Evolutionary conservation across 2,329 filamentous ascomycete species (phyloP).

Genomic region (Alternaria brassicae): DNA sequence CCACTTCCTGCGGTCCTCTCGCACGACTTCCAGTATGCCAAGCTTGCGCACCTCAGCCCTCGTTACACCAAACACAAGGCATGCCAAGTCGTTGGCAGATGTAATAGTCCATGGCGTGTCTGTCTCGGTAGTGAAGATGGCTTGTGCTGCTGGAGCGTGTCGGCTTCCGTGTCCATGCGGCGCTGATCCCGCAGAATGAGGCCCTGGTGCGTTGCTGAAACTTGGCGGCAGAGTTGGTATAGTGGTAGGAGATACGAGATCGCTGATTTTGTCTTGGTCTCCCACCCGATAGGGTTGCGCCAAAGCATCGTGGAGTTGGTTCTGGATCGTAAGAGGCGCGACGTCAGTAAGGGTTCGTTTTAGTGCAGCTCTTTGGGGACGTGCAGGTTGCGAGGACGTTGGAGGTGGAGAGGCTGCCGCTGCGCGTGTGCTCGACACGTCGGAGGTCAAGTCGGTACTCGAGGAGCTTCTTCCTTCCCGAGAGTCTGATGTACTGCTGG

Average conservation of each 20-base stretch:
- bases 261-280: slow-evolving; percentile 51
- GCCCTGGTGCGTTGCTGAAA: slow-evolving; percentile 43
- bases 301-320: slow-evolving; percentile 83
- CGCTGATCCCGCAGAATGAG: slow-evolving; percentile 50
- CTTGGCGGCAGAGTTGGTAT: slow-evolving; percentile 48
- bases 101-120: slow-evolving; percentile 94
- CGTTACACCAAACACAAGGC: slow-evolving; percentile 98
- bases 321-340: slow-evolving; percentile 74
- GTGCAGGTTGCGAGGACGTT: slow-evolving; percentile 30
- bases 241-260: slow-evolving; percentile 57
- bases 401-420: slow-evolving; percentile 30
- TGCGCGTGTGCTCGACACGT: slow-evolving; percentile 29
- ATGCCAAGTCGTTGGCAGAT: slow-evolving; percentile 94
- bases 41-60: slow-evolving; percentile 92
- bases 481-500: slow-evolving; percentile 19
- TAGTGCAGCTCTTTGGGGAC: slow-evolving; percentile 65
- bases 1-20: slow-evolving; percentile 87
- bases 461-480: slow-evolving; percentile 25
- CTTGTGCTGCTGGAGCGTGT: slow-evolving; percentile 90
- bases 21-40: slow-evolving; percentile 93
- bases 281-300: slow-evolving; percentile 79
- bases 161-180: slow-evolving; percentile 87
- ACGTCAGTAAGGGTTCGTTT: slow-evolving; percentile 91
- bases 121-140: slow-evolving; percentile 95
- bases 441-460: slow-evolving; percentile 31